A percentile compares a stretch with the other conserved stretches of the same genome.
Conservation (phyloP, 2,329 filamentous ascomycete species). For the Nemania abortiva region DNA sequence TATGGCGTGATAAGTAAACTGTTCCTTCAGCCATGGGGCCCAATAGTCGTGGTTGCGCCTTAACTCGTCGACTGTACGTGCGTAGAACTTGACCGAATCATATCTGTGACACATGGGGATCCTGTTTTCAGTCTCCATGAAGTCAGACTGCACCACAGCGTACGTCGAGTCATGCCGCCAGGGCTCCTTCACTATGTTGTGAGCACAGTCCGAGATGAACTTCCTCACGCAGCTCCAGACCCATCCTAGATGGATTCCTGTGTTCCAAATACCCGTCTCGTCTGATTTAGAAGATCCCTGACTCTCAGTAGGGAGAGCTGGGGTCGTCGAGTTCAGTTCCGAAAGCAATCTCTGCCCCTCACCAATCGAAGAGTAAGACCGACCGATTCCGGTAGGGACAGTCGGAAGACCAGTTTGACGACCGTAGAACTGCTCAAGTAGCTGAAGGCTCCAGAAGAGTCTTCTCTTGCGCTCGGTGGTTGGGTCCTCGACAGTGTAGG, state of each 20-base stretch:
- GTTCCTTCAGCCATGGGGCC: conserved; percentile 39
- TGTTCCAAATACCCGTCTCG: conserved; percentile 40
- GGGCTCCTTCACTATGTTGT: conserved; percentile 39
- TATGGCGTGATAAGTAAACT: conserved; percentile 41
- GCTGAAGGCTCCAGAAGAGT: conserved; percentile 40
- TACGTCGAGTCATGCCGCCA: conserved; percentile 41
- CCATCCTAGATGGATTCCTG: conserved; percentile 36
- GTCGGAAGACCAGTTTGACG: conserved; percentile 36
- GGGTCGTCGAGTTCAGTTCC: conserved; percentile 29
- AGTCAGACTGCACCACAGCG: conserved; percentile 40
- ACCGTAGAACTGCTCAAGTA: conserved; percentile 39
- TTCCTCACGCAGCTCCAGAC: conserved; percentile 41
- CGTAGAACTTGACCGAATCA: conserved; percentile 41
- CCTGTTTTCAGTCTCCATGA: conserved; percentile 41
- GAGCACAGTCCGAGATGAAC: conserved; percentile 39
- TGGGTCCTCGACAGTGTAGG: conserved; percentile 31
- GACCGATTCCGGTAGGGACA: conserved; percentile 27
- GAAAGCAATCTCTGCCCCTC: conserved; percentile 32
- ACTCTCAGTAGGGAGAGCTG: conserved; percentile 32
- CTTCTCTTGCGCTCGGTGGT: conserved; percentile 35
- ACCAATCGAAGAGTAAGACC: conserved; percentile 31
- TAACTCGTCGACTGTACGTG: conserved; percentile 37
- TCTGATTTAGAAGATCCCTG: conserved; percentile 30
- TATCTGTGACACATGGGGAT: conserved; percentile 42
- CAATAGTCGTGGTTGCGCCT: conserved; percentile 38